phyloP scores from a whole-genome alignment of 441 rosid genomes.

The Eutrema salsugineum region DNA sequence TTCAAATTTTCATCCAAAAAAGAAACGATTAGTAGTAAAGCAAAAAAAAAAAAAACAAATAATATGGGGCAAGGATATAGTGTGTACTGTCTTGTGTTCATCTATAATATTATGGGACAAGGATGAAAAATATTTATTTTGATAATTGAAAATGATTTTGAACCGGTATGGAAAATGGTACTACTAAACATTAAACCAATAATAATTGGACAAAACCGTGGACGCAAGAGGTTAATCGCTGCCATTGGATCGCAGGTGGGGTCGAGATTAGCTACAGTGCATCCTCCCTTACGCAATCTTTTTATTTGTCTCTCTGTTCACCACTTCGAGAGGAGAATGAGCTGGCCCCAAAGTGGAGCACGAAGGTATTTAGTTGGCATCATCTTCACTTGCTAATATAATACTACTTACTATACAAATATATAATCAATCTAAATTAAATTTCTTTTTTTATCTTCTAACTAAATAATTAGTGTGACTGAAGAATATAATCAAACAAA shows the following conservation, averaged over 20 bases:
- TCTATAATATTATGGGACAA: conserved; percentile 3
- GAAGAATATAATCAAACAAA: neutral
- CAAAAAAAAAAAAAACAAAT: too few species aligned
- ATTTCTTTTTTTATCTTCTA: neutral
- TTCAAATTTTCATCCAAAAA: neutral
- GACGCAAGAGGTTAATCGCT: conserved; percentile 27
- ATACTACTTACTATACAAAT: neutral
- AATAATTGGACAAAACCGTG: conserved; percentile 2
- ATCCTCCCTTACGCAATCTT: conserved; percentile 21
- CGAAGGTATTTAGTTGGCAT: conserved; percentile 35
- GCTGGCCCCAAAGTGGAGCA: conserved; percentile 55
- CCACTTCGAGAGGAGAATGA: conserved; percentile 27
- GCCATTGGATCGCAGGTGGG: conserved; percentile 25
- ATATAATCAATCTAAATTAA: neutral
- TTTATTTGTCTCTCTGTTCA: conserved; percentile 24
- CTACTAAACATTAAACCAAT: neutral
- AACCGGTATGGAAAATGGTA: neutral
- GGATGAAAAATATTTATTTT: neutral
- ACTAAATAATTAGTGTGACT: neutral
- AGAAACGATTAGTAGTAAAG: too few species aligned
- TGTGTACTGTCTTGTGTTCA: too few species aligned
- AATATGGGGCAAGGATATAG: neutral
- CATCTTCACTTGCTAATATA: too few species aligned
- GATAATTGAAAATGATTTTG: neutral
- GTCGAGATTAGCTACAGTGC: conserved; percentile 2